Conservation (phyloP, 2,329 filamentous ascomycete species). For the Fusarium nisikadoi region DNA sequence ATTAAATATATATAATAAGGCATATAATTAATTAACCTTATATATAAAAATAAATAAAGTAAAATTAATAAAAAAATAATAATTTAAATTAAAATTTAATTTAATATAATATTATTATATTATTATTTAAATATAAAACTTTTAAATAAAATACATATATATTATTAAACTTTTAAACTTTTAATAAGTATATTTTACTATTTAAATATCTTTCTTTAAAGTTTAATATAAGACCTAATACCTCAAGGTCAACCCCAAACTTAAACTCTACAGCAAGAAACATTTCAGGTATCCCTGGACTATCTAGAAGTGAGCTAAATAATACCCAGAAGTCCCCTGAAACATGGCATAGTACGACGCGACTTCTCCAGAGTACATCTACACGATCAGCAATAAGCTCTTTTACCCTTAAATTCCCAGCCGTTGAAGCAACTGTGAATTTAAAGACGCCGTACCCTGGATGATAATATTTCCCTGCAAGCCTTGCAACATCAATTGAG, state of each 20-base stretch:
- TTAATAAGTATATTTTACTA: background rate
- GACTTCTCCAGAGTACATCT: slow-evolving; percentile 40
- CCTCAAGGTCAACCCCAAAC: background rate
- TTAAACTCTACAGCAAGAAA: background rate
- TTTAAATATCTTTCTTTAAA: background rate
- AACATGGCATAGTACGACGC: slow-evolving; percentile 42
- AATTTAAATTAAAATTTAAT: no score
- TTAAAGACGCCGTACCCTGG: slow-evolving; percentile 51
- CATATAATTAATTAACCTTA: no score
- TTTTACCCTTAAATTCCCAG: slow-evolving; percentile 11
- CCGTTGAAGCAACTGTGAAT: slow-evolving; percentile 17
- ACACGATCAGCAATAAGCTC: slow-evolving; percentile 41
- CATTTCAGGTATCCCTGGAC: background rate
- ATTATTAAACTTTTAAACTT: background rate
- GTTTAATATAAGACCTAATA: background rate
- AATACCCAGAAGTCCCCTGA: slow-evolving; percentile 45
- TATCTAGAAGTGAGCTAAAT: background rate
- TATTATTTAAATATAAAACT: no score
- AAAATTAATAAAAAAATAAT: no score
- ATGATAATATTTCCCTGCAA: slow-evolving; percentile 57
- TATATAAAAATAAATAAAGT: no score
- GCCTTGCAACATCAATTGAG: background rate
- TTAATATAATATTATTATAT: no score
- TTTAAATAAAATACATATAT: no score
- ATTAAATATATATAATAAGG: no score